Percentiles rank a stretch among this genome's conserved stretches.
These are phyloP conservation scores for Aspergillus udagawae DNA, from an alignment of 2,329 filamentous ascomycete genomes.

Conservation along the genomic window DNA sequence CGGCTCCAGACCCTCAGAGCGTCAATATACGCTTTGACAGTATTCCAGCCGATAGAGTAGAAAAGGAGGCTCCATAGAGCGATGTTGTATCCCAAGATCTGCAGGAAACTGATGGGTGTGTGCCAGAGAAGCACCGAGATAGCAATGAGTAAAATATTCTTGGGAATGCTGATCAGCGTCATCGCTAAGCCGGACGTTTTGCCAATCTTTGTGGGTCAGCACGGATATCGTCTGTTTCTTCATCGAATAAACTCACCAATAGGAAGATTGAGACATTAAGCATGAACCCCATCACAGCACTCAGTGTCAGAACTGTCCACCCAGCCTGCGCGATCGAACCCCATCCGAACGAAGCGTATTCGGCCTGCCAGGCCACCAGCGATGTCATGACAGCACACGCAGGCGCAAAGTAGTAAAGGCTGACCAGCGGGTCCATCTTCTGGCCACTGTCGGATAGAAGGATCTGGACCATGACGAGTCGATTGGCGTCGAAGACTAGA, in stretches of 20 bases:
- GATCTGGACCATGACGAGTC: slow-evolving; percentile 76
- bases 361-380: slow-evolving; percentile 60
- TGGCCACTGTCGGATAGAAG: slow-evolving; percentile 68
- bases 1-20: background rate
- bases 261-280: slow-evolving; percentile 79
- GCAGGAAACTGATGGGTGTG: slow-evolving; percentile 63
- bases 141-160: slow-evolving; percentile 74
- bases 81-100: slow-evolving; percentile 69
- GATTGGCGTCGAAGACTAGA: slow-evolving; percentile 71
- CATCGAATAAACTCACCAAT: slow-evolving; percentile 54
- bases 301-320: slow-evolving; percentile 59
- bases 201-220: slow-evolving; percentile 58
- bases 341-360: slow-evolving; percentile 52
- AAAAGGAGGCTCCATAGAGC: slow-evolving; percentile 61
- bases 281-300: slow-evolving; percentile 70
- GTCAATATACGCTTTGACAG: slow-evolving; percentile 42
- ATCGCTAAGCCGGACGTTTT: slow-evolving; percentile 79
- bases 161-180: slow-evolving; percentile 76
- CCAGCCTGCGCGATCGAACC: slow-evolving; percentile 4
- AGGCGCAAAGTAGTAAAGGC: slow-evolving; percentile 83
- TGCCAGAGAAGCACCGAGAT: slow-evolving; percentile 71
- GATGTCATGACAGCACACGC: slow-evolving; percentile 75
- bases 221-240: background rate
- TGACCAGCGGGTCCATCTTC: slow-evolving; percentile 81
- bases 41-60: slow-evolving; percentile 66